Evolutionary conservation across 2,329 filamentous ascomycete species (phyloP).

Genomic region (Bipolaris cookei): DNA sequence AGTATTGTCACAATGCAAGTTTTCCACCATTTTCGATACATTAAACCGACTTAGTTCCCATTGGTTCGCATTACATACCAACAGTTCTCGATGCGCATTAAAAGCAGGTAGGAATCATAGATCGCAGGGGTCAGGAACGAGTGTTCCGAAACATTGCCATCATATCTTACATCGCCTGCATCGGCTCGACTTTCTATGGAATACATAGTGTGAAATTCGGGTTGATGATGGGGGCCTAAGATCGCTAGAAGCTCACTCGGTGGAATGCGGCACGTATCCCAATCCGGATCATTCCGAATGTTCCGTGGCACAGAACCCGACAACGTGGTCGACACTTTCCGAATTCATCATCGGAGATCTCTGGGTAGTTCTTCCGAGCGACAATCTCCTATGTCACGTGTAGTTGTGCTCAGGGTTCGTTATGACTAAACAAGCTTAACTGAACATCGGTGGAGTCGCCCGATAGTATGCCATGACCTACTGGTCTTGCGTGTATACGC

Average conservation of each 20-base stretch:
- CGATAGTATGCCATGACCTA: not conserved
- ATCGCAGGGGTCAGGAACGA: not conserved
- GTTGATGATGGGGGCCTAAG: not conserved
- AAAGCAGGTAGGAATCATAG: not conserved
- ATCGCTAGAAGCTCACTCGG: not conserved
- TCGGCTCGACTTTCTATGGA: not conserved
- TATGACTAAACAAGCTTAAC: not conserved
- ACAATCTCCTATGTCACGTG: not conserved
- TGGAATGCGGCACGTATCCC: not conserved
- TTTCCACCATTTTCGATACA: not conserved
- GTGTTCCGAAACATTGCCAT: not conserved
- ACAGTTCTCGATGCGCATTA: not conserved
- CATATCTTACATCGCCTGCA: not conserved
- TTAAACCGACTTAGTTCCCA: not conserved
- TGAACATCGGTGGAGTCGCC: not conserved
- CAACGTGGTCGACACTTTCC: not conserved
- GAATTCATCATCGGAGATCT: not conserved
- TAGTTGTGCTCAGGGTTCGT: too few species aligned
- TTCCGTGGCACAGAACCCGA: conserved; percentile 1
- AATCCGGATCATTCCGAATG: not conserved
- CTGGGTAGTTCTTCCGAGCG: too few species aligned
- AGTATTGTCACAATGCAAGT: not conserved
- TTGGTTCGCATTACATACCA: not conserved
- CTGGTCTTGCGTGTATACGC: not conserved
- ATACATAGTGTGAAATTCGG: conserved; percentile 57